Percentiles rank a stretch among this genome's conserved stretches.
Conservation (phyloP, 768 basidiomycete species). For the Psilocybe sp. region DNA sequence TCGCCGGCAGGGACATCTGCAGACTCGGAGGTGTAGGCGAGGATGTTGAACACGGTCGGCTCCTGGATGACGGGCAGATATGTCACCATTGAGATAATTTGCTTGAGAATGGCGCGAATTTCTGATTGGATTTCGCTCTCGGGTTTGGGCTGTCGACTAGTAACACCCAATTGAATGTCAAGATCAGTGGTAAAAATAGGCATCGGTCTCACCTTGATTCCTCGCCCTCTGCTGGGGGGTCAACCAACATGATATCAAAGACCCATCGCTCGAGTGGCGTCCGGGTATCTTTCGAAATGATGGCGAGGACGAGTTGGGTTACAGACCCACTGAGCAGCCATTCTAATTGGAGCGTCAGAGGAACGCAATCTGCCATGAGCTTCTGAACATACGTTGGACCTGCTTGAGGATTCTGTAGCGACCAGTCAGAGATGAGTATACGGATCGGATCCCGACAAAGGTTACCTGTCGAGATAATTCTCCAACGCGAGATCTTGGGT, state of each 20-base stretch:
- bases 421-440: not conserved
- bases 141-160: slow-evolving; percentile 59
- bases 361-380: not conserved
- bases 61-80: slow-evolving; percentile 96
- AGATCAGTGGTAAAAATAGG: slow-evolving; percentile 2
- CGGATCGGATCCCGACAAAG: not conserved
- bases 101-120: slow-evolving; percentile 96
- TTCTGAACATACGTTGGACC: slow-evolving; percentile 72
- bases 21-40: slow-evolving; percentile 91
- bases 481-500: slow-evolving; percentile 92
- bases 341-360: slow-evolving; percentile 44
- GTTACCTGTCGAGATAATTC: slow-evolving; percentile 84
- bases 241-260: slow-evolving; percentile 88
- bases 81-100: slow-evolving; percentile 95
- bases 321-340: slow-evolving; percentile 94
- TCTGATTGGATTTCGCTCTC: slow-evolving; percentile 94
- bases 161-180: slow-evolving; percentile 1
- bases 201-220: slow-evolving; percentile 34
- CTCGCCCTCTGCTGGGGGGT: slow-evolving; percentile 48
- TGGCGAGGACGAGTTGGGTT: slow-evolving; percentile 91
- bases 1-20: slow-evolving; percentile 90
- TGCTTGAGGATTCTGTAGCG: slow-evolving; percentile 77
- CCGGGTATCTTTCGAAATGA: slow-evolving; percentile 92
- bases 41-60: slow-evolving; percentile 94
- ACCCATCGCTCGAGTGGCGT: slow-evolving; percentile 96